Evolutionary conservation across 208 protist species (phyloP).

Genomic region (Tritrichomonas foetus): DNA sequence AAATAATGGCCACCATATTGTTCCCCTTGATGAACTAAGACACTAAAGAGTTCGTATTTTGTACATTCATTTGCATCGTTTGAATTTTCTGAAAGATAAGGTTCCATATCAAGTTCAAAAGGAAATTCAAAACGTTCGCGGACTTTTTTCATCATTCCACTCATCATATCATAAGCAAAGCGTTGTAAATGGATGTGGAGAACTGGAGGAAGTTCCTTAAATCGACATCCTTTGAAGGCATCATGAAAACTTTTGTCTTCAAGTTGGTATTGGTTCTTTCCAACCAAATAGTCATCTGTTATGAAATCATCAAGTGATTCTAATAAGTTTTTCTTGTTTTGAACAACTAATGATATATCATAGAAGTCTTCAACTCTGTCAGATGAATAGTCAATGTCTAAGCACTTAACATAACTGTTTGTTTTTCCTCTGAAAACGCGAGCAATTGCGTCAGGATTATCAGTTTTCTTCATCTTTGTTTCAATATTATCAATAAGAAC

Average conservation of each 20-base stretch:
- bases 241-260: background rate
- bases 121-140: background rate
- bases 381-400: background rate
- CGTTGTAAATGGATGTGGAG: background rate
- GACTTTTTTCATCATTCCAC: background rate
- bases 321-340: background rate
- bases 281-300: background rate
- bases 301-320: background rate
- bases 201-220: background rate
- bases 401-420: background rate
- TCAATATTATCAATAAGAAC: slow-evolving; percentile 28
- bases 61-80: background rate
- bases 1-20: slow-evolving; percentile 2
- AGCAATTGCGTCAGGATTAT: background rate
- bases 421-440: background rate
- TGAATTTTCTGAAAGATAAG: background rate
- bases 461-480: background rate
- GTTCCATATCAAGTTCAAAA: background rate
- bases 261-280: slow-evolving; percentile 2
- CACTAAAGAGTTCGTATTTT: background rate
- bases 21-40: background rate
- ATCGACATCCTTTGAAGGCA: background rate
- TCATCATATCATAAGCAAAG: background rate
- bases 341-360: background rate
- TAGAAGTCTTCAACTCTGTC: background rate